Percentiles rank a stretch among this genome's conserved stretches.
Conservation (phyloP, 1,284 basidiomycete species). For the Violaceomyces palustris region DNA sequence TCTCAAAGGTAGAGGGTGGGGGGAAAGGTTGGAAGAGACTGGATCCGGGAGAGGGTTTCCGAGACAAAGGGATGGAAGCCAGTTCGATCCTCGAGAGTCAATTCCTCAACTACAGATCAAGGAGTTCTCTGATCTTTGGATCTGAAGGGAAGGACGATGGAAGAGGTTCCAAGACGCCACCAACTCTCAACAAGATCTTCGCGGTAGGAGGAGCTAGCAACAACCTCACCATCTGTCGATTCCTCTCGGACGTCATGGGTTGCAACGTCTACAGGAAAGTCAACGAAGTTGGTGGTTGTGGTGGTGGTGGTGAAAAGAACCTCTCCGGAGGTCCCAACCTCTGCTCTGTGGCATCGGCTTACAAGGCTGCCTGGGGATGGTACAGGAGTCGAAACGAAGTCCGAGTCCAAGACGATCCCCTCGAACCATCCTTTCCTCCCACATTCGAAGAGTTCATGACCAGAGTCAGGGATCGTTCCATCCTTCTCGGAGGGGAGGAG, state of each 20-base stretch:
- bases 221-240: slow-evolving; percentile 68
- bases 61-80: slow-evolving; percentile 60
- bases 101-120: slow-evolving; percentile 70
- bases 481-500: no score
- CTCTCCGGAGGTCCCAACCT: slow-evolving; percentile 28
- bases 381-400: slow-evolving; percentile 3
- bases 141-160: background rate
- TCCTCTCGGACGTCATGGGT: slow-evolving; percentile 72
- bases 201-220: slow-evolving; percentile 74
- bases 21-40: slow-evolving; percentile 16
- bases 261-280: slow-evolving; percentile 38
- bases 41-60: slow-evolving; percentile 50
- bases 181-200: slow-evolving; percentile 67
- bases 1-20: slow-evolving; percentile 51
- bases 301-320: slow-evolving; percentile 5
- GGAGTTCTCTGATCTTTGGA: slow-evolving; percentile 65
- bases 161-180: no score
- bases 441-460: no score
- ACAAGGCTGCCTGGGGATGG: slow-evolving; percentile 48
- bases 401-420: no score
- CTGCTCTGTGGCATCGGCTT: slow-evolving; percentile 48
- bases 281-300: no score
- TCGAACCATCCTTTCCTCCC: no score
- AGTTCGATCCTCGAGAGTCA: slow-evolving; percentile 82
- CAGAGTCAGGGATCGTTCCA: no score